A percentile compares a stretch with the other conserved stretches of the same genome.
These are phyloP conservation scores for Penicillium janthinellum DNA, from an alignment of 2,329 filamentous ascomycete species.

Conservation along the genomic window DNA sequence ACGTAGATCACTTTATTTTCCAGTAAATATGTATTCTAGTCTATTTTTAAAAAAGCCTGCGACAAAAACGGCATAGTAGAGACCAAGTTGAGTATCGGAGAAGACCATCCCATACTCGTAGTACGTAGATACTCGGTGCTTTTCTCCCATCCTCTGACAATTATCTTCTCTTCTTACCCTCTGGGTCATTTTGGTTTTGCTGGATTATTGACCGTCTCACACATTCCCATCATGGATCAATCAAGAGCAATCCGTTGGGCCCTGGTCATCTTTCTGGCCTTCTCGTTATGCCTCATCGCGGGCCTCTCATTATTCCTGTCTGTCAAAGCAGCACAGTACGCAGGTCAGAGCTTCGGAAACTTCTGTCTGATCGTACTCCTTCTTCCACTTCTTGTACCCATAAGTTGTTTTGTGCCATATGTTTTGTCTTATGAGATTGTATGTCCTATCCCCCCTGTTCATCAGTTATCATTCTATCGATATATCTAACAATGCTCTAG, in stretches of 20 bases:
- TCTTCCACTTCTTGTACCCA: background rate
- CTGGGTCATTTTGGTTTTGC: too few species aligned
- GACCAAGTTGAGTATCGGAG: background rate
- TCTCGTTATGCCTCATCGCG: background rate
- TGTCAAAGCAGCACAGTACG: background rate
- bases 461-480: too few species aligned
- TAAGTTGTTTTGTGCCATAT: background rate
- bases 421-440: background rate
- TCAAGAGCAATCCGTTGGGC: background rate
- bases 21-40: background rate
- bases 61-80: background rate
- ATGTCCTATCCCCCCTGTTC: background rate
- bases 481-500: background rate
- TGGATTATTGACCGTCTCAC: background rate
- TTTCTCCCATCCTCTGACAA: too few species aligned
- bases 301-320: background rate
- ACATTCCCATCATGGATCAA: background rate
- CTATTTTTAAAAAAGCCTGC: background rate
- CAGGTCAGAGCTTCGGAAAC: background rate
- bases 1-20: background rate
- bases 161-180: background rate
- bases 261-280: background rate
- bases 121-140: too few species aligned
- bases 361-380: background rate
- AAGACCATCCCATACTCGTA: background rate